Evolutionary conservation across 306 rosid genomes (phyloP).

Genomic region (Fagus crenata): DNA sequence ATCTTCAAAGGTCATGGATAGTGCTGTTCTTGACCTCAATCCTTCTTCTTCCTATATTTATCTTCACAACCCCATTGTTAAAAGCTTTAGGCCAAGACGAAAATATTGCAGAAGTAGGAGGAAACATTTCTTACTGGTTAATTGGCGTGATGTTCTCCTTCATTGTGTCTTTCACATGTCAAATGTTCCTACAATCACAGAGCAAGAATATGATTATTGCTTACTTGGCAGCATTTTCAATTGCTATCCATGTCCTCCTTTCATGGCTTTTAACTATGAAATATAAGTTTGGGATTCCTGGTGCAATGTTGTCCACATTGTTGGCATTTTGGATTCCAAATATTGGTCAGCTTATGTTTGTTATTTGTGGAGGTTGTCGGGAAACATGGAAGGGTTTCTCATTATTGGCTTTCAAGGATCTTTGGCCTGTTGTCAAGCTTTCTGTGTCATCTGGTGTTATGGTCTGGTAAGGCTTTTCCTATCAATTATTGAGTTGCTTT

Average conservation of each 20-base stretch:
- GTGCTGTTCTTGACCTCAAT: conserved; percentile 39
- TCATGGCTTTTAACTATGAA: conserved; percentile 63
- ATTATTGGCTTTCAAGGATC: conserved; percentile 55
- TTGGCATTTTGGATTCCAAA: conserved; percentile 59
- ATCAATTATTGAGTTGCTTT: neutral
- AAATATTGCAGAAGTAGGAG: conserved; percentile 40
- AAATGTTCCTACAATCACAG: conserved; percentile 63
- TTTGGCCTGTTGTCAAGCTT: conserved; percentile 57
- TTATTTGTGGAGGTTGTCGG: conserved; percentile 48
- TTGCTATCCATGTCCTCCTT: conserved; percentile 36
- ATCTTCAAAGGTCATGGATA: conserved; percentile 73
- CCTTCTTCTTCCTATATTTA: conserved; percentile 45
- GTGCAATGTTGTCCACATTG: conserved; percentile 51
- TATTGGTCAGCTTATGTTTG: conserved; percentile 47
- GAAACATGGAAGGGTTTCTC: conserved; percentile 66
- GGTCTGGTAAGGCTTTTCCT: conserved; percentile 49
- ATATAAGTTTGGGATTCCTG: conserved; percentile 50
- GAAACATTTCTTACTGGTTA: conserved; percentile 54
- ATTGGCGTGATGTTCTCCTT: conserved; percentile 45
- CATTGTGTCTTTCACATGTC: conserved; percentile 50
- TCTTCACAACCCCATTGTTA: conserved; percentile 52
- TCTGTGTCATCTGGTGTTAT: conserved; percentile 64
- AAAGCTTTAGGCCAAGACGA: conserved; percentile 50
- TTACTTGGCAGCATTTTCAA: conserved; percentile 51
- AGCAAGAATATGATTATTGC: conserved; percentile 59